Base-by-base conservation (phyloP, 352 stramenopile species). In the Phytophthora pluvialis region DNA sequence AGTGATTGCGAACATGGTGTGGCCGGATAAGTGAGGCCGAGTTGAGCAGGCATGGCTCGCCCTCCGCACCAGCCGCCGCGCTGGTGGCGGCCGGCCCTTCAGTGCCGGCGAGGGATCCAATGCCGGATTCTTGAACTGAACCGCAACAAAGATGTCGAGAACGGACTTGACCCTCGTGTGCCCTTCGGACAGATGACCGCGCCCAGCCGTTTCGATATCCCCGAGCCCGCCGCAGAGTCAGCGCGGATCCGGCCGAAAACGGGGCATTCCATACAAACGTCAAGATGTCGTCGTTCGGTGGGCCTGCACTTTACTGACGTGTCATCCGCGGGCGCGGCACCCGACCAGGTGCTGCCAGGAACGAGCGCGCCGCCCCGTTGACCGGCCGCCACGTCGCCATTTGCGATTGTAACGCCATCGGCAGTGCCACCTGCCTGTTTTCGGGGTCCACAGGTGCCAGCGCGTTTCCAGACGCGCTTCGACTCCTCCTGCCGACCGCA, bases 401-500 rank as follows among this genome's bases (percentile, higher is more conserved):
- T 75, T 71, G 43, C 60, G 32, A 46, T 60, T 69, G 59, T 44
- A 66, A 62, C 46, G 21, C 52, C 60, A 44, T 65, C 47, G 53
- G 39, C 66, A 70, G 54, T 66, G 58, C 58, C 64, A 68, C 60
- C 43, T 65, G 52, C 46, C 64, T 73, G 59, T 51, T 67, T 70
- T 67, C 54, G 13, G 9, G 26, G 21, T 44, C 33, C 36, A 50
- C 43, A 58, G 48, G 45, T 62, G 63, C 36, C 11, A 51, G 39
- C 32, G 66, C 61, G 52, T 70, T 63, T 70, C 65, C 61, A 70
- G 25, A 60, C 26, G 16, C 28, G 42, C 29, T 39, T 46, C 26
- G 47, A 56, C 40, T 49, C 55, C 33, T 60, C 58, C 26, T 10
- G 42, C 21, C 21, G 21, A 44, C 40, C 21, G 57, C 57, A 69